These are phyloP conservation scores for Psilocybe cubensis DNA, from an alignment of 768 basidiomycete genomes.

Conservation along the genomic window DNA sequence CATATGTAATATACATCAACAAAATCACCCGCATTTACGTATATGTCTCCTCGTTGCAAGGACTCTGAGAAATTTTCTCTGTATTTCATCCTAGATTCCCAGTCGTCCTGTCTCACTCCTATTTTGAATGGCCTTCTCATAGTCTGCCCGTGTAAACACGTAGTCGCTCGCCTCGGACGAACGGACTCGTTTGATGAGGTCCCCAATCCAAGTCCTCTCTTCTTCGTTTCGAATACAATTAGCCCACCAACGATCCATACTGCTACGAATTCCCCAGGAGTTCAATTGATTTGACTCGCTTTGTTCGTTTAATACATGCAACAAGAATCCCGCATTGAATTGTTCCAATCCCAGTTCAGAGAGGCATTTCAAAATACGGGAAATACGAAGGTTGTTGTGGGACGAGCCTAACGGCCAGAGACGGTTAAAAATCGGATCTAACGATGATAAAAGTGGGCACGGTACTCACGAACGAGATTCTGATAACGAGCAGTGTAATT, in stretches of 20 bases:
- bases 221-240: conserved; percentile 68
- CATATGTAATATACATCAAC: conserved; percentile 17
- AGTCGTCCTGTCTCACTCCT: conserved; percentile 41
- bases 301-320: conserved; percentile 73
- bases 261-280: conserved; percentile 47
- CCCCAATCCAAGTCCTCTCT: conserved; percentile 59
- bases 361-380: conserved; percentile 76
- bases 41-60: conserved; percentile 7
- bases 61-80: conserved; percentile 11
- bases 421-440: conserved; percentile 22
- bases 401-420: conserved; percentile 47
- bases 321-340: conserved; percentile 66
- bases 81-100: conserved; percentile 18
- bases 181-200: conserved; percentile 55
- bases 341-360: conserved; percentile 72
- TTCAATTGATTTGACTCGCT: conserved; percentile 59
- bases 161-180: conserved; percentile 35
- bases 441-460: conserved; percentile 1
- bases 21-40: conserved; percentile 12
- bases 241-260: conserved; percentile 83
- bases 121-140: conserved; percentile 50
- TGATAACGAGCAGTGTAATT: conserved; percentile 58
- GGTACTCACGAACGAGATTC: conserved; percentile 67
- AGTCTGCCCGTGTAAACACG: conserved; percentile 61
- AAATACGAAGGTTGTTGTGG: conserved; percentile 81